Conservation (phyloP, 1,284 basidiomycete species). For the Clitocybe nebularis region DNA sequence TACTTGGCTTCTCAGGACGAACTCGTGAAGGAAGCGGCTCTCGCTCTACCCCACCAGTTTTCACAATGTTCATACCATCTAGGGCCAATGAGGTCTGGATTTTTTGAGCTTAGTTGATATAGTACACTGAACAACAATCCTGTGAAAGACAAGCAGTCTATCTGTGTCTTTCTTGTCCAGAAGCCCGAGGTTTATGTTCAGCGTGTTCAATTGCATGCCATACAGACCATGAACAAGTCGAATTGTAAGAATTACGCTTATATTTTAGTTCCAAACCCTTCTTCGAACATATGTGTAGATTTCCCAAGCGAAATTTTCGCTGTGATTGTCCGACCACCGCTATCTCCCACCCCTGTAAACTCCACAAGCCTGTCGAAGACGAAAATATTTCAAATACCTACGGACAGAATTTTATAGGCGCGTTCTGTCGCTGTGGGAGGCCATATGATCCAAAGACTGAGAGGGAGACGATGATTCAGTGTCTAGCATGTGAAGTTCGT, state of each 20-base stretch:
- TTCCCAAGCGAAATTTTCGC: constrained; percentile 74
- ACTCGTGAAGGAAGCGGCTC: constrained; percentile 62
- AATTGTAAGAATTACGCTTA: constrained; percentile 41
- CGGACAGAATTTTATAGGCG: constrained; percentile 63
- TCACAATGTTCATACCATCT: constrained; percentile 66
- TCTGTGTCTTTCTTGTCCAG: constrained; percentile 68
- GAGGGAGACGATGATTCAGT: constrained; percentile 81
- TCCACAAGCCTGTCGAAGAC: constrained; percentile 50
- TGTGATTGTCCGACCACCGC: constrained; percentile 75
- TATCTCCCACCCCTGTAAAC: constrained; percentile 54
- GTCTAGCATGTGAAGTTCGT: constrained; percentile 74
- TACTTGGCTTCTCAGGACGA: constrained; percentile 57
- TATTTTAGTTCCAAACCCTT: constrained; percentile 2
- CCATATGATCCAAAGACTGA: constrained; percentile 69
- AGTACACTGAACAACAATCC: constrained; percentile 1
- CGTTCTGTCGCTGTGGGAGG: constrained; percentile 70
- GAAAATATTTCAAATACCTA: constrained; percentile 59
- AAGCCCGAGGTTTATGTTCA: constrained; percentile 59
- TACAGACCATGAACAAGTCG: constrained; percentile 75
- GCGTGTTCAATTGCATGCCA: constrained; percentile 83
- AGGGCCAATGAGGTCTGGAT: constrained; percentile 46
- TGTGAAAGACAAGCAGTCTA: constrained; percentile 62
- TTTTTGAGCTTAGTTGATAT: constrained; percentile 2
- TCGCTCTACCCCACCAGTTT: constrained; percentile 73
- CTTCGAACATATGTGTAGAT: constrained; percentile 30